Evolutionary conservation across 1,284 basidiomycete species (phyloP), one percentile per base, ranked within the genome.

Genomic region (Microbotryomycetes sp.): DNA sequence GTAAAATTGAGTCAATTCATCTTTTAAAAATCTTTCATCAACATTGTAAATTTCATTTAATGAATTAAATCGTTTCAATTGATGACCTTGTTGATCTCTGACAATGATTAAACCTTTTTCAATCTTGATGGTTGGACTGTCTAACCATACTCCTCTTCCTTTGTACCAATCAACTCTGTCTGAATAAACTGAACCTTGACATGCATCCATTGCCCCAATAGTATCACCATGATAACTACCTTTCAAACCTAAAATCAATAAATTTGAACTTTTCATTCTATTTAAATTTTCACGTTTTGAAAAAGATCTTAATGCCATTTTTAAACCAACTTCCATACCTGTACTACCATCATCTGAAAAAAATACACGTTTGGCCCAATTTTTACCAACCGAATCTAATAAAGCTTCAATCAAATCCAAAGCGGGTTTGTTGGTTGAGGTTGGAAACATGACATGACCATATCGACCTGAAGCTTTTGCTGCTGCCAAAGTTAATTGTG

Each of bases 171-270:
- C 91, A 63, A 93, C 97, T 5, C 77, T 76, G 9, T 77, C 77
- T 22, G 88, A 93, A 76, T 89, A 98, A 1, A 94, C 86, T 15
- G 89, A 88, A 9, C 79, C 79, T 71, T 92, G 88, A 69, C 86
- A 89, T 3, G 94, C 94, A 70, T 97, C 91, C 94, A 98, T 97
- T 0, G 87, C 87, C 1, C 94, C 94, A 69, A 97, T 96, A 22
- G 94, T 97, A 76, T 98, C 94, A 6, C 94, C 94, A 72, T 98
- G 94, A 77, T 98, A 98, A 72, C 91, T 92, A 2, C 94, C 94
- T 67, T 86, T 87, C 48, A 97, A 74, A 0, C 94, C 94, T 2
- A 98, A 76, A 0, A 98, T 82, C 19, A 89, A 89, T 16, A 94
- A 54, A 32, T 62, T 55, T 16, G 58, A 16, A 29, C 46, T 32